These are phyloP conservation scores for Raffaelea arxii DNA, from an alignment of 2,329 filamentous ascomycete genomes.

Conservation along the genomic window DNA sequence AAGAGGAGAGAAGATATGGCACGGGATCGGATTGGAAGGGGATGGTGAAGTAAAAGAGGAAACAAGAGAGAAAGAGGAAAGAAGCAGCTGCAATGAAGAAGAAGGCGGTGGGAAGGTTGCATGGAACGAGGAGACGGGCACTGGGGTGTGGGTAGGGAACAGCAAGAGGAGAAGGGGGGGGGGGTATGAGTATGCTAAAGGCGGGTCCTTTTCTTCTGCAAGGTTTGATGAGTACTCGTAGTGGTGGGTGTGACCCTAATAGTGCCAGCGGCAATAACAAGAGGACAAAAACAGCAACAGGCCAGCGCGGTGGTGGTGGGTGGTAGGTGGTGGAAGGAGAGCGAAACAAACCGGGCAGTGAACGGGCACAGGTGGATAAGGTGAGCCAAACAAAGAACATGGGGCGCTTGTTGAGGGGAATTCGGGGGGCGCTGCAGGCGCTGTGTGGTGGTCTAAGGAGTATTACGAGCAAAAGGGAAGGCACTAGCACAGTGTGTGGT, in stretches of 20 bases:
- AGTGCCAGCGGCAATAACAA: not conserved
- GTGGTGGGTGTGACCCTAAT: conserved; percentile 2
- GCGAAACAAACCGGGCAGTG: conserved; percentile 6
- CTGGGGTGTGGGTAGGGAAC: not conserved
- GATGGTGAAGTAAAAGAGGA: conserved; percentile 19
- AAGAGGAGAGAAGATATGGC: conserved; percentile 19
- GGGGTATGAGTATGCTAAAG: not conserved
- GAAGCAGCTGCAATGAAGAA: conserved; percentile 14
- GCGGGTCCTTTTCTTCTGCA: conserved; percentile 4
- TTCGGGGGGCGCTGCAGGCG: not conserved
- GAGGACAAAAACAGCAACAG: not conserved
- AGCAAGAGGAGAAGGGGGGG: conserved; percentile 1
- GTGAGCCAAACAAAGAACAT: conserved; percentile 1
- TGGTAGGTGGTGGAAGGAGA: conserved; percentile 9
- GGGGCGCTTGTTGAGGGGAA: not conserved
- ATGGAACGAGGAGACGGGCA: not conserved
- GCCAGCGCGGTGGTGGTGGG: too few species aligned
- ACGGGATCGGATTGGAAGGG: conserved; percentile 17
- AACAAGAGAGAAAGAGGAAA: conserved; percentile 17
- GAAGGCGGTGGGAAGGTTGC: conserved; percentile 2
- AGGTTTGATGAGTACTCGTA: conserved; percentile 6
- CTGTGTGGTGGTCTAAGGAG: not conserved
- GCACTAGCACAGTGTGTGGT: conserved; percentile 8
- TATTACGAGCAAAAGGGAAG: not conserved
- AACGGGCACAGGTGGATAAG: not conserved